Conservation (phyloP, 106 monocot species). For the Dioscorea zingiberensis region DNA sequence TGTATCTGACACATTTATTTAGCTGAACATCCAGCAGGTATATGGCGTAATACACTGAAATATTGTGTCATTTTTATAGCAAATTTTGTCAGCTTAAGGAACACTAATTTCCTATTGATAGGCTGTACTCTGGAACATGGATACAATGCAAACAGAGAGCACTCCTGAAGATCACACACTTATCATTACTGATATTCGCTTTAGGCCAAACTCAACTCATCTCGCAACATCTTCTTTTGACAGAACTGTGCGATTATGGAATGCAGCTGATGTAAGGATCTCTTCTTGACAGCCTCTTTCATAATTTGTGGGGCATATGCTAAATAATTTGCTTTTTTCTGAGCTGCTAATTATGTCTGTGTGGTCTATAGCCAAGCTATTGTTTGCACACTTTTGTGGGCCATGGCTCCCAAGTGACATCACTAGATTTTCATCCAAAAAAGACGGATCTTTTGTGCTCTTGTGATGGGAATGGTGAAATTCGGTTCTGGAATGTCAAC, state of each 20-base stretch:
- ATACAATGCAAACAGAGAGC: constrained; percentile 56
- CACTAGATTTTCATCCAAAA: constrained; percentile 83
- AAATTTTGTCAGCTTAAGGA: not conserved
- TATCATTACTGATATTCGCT: constrained; percentile 76
- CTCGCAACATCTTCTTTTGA: constrained; percentile 91
- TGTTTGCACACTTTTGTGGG: constrained; percentile 92
- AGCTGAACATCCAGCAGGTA: too few species aligned
- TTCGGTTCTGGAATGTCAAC: constrained; percentile 92
- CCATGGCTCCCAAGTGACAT: constrained; percentile 85
- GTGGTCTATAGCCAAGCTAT: constrained; percentile 62
- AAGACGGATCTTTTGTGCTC: constrained; percentile 96
- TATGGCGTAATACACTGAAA: too few species aligned
- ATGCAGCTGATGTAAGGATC: constrained; percentile 74
- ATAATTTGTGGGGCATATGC: too few species aligned
- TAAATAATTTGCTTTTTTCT: too few species aligned
- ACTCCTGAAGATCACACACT: constrained; percentile 66
- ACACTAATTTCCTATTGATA: constrained; percentile 4
- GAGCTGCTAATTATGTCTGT: too few species aligned
- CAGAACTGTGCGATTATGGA: constrained; percentile 88
- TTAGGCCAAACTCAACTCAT: constrained; percentile 79
- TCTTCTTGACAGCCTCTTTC: too few species aligned
- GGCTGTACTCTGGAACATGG: constrained; percentile 77
- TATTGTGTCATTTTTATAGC: too few species aligned
- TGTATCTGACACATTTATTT: too few species aligned
- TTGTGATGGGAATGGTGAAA: constrained; percentile 83